Conservation (phyloP, 2,329 filamentous ascomycete genomes). For the Aspergillus brasiliensis region DNA sequence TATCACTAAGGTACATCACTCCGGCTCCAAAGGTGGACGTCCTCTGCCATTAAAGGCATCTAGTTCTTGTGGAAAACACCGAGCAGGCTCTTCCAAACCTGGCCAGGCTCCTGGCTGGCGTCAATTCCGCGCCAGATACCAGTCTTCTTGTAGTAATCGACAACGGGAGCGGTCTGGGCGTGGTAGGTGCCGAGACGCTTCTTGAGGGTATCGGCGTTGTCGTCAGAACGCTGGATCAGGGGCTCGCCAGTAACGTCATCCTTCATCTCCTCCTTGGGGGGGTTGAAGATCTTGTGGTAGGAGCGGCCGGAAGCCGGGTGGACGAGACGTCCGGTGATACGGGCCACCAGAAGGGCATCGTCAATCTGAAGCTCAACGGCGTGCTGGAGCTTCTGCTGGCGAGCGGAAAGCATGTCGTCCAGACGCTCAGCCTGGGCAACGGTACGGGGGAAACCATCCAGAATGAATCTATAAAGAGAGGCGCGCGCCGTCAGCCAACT, state of each 20-base stretch:
- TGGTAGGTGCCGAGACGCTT: constrained; percentile 95
- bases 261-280: constrained; percentile 89
- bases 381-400: constrained; percentile 85
- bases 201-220: constrained; percentile 93
- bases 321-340: constrained; percentile 93
- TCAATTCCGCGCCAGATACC: constrained; percentile 97
- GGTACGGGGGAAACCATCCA: constrained; percentile 97
- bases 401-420: constrained; percentile 81
- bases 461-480: constrained; percentile 74
- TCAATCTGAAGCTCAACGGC: constrained; percentile 97
- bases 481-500: constrained; percentile 15
- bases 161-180: constrained; percentile 87
- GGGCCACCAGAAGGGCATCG: constrained; percentile 86
- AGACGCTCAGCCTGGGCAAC: constrained; percentile 93
- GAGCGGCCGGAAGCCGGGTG: constrained; percentile 95
- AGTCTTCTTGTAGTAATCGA: constrained; percentile 94
- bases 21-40: neutral
- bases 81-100: constrained; percentile 93
- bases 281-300: constrained; percentile 99
- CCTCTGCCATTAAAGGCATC: neutral
- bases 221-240: constrained; percentile 91
- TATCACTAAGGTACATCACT: constrained; percentile 7
- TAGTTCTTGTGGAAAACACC: constrained; percentile 72
- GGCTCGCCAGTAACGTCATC: constrained; percentile 97
- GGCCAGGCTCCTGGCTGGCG: constrained; percentile 90